Evolutionary conservation across 1,139 yeast genomes (phyloP).

Genomic region (Scheffersomyces quercinus): DNA sequence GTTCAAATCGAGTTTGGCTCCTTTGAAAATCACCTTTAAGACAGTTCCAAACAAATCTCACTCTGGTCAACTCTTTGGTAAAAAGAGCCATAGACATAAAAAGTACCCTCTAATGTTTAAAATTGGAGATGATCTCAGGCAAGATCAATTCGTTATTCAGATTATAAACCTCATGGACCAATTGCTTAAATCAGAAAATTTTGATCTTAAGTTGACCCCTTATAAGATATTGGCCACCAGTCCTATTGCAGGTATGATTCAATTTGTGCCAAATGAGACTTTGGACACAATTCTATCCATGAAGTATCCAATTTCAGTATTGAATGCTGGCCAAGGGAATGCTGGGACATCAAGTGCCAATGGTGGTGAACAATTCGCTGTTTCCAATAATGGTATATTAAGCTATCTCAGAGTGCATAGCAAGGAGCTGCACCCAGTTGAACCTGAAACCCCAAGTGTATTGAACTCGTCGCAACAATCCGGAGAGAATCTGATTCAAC

Average conservation of each 20-base stretch:
- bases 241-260: constrained; percentile 86
- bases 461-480: constrained; percentile 12
- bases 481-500: constrained; percentile 10
- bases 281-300: constrained; percentile 72
- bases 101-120: constrained; percentile 87
- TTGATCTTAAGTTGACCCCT: constrained; percentile 85
- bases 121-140: constrained; percentile 93
- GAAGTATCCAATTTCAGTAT: constrained; percentile 46
- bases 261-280: constrained; percentile 89
- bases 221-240: constrained; percentile 91
- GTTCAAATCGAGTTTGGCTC: constrained; percentile 87
- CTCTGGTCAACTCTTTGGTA: constrained; percentile 35
- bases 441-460: constrained; percentile 33
- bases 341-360: constrained; percentile 3
- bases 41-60: constrained; percentile 40
- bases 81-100: constrained; percentile 37
- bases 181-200: constrained; percentile 81
- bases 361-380: constrained; percentile 5
- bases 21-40: constrained; percentile 77
- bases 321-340: constrained; percentile 1
- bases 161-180: constrained; percentile 91
- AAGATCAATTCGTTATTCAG: constrained; percentile 94
- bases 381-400: constrained; percentile 57
- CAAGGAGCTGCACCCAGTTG: constrained; percentile 19
- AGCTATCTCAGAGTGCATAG: constrained; percentile 69